phyloP scores from a whole-genome alignment of 805 yeast species.

The Yamadazyma sp. region DNA sequence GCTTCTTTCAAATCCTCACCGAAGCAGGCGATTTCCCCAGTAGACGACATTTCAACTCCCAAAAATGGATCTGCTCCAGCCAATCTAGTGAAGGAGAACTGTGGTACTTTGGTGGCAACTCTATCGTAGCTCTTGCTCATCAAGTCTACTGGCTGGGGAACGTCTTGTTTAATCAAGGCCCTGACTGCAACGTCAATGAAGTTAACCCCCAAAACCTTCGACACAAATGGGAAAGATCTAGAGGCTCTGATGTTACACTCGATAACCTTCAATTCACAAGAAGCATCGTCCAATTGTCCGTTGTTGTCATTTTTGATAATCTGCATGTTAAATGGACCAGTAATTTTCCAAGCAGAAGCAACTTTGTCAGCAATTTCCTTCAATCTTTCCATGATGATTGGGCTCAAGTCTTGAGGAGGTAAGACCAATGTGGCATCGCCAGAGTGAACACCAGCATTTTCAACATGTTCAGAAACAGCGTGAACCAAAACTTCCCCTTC shows the following conservation, averaged over 20 bases:
- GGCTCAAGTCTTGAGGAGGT: constrained; percentile 91
- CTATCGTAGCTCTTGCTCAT: constrained; percentile 75
- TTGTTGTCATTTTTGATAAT: constrained; percentile 76
- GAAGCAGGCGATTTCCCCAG: constrained; percentile 86
- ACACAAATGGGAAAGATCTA: constrained; percentile 98
- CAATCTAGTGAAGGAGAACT: constrained; percentile 93
- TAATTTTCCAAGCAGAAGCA: constrained; percentile 89
- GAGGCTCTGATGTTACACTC: constrained; percentile 99
- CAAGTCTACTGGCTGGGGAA: constrained; percentile 78
- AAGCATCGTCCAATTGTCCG: constrained; percentile 45
- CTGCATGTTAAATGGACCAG: constrained; percentile 98
- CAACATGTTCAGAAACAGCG: constrained; percentile 97
- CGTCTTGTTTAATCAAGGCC: constrained; percentile 61
- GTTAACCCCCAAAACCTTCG: constrained; percentile 95
- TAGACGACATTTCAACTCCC: constrained; percentile 99
- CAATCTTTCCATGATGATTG: constrained; percentile 64
- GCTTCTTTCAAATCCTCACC: constrained; percentile 86
- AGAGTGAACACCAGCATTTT: constrained; percentile 98
- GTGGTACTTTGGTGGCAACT: constrained; percentile 97
- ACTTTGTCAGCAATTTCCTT: constrained; percentile 92
- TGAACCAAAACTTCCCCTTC: constrained; percentile 95
- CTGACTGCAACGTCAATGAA: constrained; percentile 96
- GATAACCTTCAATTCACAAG: constrained; percentile 74
- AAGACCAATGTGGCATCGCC: constrained; percentile 98
- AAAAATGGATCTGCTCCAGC: constrained; percentile 97